A percentile compares a stretch with the other conserved stretches of the same genome.
phyloP scores from a whole-genome alignment of 2,329 filamentous ascomycete genomes.

The Aspergillus ibericus region DNA sequence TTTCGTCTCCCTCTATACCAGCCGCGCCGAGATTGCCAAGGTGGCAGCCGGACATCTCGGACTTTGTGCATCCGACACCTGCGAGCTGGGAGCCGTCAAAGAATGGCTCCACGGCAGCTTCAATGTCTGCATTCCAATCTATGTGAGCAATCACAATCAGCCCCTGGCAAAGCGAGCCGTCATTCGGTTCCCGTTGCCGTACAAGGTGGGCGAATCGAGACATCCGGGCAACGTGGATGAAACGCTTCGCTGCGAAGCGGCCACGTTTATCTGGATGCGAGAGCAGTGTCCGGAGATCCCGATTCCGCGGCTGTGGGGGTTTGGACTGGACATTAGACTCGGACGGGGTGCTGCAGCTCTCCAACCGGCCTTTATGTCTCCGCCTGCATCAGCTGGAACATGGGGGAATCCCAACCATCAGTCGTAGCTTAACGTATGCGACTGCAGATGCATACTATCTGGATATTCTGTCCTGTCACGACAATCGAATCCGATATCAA shows the following conservation, averaged over 20 bases:
- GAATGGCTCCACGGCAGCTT: constrained; percentile 29
- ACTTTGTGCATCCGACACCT: constrained; percentile 9
- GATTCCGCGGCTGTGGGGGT: constrained; percentile 27
- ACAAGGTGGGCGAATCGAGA: constrained; percentile 23
- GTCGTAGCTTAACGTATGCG: constrained; percentile 32
- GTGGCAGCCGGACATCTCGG: constrained; percentile 29
- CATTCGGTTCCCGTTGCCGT: constrained; percentile 27
- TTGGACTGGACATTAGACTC: constrained; percentile 29
- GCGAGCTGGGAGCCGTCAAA: constrained; percentile 20
- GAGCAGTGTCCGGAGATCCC: constrained; percentile 26
- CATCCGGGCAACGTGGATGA: constrained; percentile 27
- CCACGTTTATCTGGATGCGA: constrained; percentile 28
- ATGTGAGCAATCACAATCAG: constrained; percentile 8
- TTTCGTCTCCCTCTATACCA: constrained; percentile 11
- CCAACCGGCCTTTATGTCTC: constrained; percentile 40
- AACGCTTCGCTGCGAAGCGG: constrained; percentile 12
- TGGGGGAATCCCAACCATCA: constrained; percentile 34
- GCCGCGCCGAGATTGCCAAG: constrained; percentile 5
- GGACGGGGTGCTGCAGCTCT: constrained; percentile 27
- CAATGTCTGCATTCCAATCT: constrained; percentile 29
- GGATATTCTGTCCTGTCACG: constrained; percentile 37
- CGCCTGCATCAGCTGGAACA: constrained; percentile 37
- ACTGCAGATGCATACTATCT: constrained; percentile 30
- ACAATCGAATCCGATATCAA: constrained; percentile 35
- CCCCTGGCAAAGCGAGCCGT: constrained; percentile 19